Conservation (phyloP, 345 rosid species). For the Aquilaria malaccensis region DNA sequence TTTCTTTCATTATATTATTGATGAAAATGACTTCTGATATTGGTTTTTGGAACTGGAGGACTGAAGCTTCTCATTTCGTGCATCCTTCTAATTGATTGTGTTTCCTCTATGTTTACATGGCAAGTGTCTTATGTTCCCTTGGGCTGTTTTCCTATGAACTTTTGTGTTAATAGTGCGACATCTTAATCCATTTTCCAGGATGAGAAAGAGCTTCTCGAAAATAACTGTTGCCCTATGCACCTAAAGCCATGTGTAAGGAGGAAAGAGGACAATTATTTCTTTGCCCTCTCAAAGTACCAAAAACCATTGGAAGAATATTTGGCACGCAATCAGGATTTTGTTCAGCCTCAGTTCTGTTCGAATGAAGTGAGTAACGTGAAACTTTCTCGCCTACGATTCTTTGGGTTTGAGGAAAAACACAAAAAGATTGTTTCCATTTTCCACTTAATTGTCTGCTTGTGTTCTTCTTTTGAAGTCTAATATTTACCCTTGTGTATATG, state of each 20-base stretch:
- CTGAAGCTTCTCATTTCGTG: too few relatives aligned
- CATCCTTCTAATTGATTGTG: too few relatives aligned
- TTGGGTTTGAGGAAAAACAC: too few relatives aligned
- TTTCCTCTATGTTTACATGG: too few relatives aligned
- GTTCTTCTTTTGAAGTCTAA: too few relatives aligned
- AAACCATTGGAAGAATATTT: conserved; percentile 63
- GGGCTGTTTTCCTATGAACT: too few relatives aligned
- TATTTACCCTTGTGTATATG: too few relatives aligned
- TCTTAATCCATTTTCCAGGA: conserved; percentile 41
- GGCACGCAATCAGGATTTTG: conserved; percentile 58
- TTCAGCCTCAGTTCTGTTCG: conserved; percentile 82
- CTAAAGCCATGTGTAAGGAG: conserved; percentile 69
- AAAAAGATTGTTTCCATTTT: too few relatives aligned
- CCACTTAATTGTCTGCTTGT: too few relatives aligned
- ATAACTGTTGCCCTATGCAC: conserved; percentile 76
- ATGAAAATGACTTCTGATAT: neutral
- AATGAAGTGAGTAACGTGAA: conserved; percentile 53
- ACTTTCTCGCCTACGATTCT: too few relatives aligned
- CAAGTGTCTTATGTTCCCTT: too few relatives aligned
- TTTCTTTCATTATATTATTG: neutral
- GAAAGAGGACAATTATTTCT: conserved; percentile 92
- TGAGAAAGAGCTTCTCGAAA: conserved; percentile 79
- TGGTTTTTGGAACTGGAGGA: neutral
- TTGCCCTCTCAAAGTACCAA: conserved; percentile 87
- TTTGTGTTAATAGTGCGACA: neutral